Evolutionary conservation across 768 basidiomycete genomes (phyloP), one percentile per base, ranked within the genome.

Genomic region (Sutorius australiensis): DNA sequence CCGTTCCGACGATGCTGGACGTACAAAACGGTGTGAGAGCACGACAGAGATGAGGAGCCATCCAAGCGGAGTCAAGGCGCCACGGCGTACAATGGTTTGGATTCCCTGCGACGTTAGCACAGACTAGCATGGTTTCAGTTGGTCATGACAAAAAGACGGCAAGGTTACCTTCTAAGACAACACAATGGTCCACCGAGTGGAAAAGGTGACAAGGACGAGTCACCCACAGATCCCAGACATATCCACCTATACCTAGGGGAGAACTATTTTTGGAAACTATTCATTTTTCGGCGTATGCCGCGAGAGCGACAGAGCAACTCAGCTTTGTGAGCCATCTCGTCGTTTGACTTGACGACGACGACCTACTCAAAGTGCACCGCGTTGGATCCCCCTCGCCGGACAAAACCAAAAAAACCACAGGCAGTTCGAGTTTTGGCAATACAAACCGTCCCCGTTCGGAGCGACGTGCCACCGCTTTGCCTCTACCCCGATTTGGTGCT

Each of bases 221-320:
- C 24, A 24, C 2, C 24, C 24, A 4, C 24, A 24, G 24, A 4
- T 24, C 24, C 24, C n/a, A n/a, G n/a, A n/a, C n/a, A 4, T 24
- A 24, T 24, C 24, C 24, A 42, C 41, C 4, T 16, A 12, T 11
- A 6, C 16, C 11, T 12, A 30, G 11, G 43, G 19, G 24, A 38
- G 14, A 10, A 6, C 52, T 21, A 0, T 49, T 40, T 58, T 41
- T 41, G 39, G 60, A 13, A 39, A n/a, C 2, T 39, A 41, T 38
- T 50, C 48, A 40, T 46, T 50, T 61, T 53, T 60, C 61, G 61
- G 61, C 46, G 56, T 59, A 37, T 64, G 59, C 62, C 62, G 62
- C 43, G 40, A 42, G 51, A 33, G 41, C 24, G 53, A 46, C 52
- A 55, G 42, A 50, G 42, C 42, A 57, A 57, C 55, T 55, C 52